Base-by-base conservation (phyloP, 208 protist species). In the Leishmania tropica region DNA sequence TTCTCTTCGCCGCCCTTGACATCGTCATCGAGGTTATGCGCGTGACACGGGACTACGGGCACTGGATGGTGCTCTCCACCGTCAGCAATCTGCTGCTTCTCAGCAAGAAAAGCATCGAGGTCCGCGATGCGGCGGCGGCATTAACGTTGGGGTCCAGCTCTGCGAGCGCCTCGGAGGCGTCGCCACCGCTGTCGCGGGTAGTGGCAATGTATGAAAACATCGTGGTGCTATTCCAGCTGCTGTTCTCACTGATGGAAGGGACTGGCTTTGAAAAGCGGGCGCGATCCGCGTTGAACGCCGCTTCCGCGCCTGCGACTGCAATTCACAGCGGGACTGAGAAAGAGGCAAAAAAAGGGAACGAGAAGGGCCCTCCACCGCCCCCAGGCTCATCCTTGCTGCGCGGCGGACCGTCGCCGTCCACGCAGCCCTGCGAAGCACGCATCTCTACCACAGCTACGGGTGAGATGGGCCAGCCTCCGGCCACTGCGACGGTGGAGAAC, bases 131-230 rank as follows among this genome's bases (percentile, higher is more conserved):
- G 10, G 2, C 72, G 28, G 60, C 56, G 24, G 35, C 80, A 4
- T 60, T 64, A 7, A 1, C 54, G n/a, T 42, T 42, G 54, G 47
- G 40, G 11, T 31, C 24, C n/a, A 42, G 37, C 35, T 45, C 45
- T 19, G 6, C 51, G 17, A 58, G 24, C 24, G 21, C 79, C 13
- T 56, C 75, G 17, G 48, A 31, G 17, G 40, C 48, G 51, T 42
- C 80, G 54, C 84, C 53, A 47, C 47, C 42, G 71, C 83, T 84
- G 28, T 80, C 78, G 48, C 72, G 73, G 19, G 62, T 86, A 67
- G 73, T 94, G 19, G 89, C 90, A n/a, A 93, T 94, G 87, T 91
- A 95, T 79, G 91, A 96, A 71, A 96, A 96, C 87, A 87, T 94
- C 5, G 62, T 91, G 19, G 82, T 87, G 19, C 58, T 89, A 28